phyloP scores from a whole-genome alignment of 2,329 filamentous ascomycete genomes.

The Salinomyces thailandicus region DNA sequence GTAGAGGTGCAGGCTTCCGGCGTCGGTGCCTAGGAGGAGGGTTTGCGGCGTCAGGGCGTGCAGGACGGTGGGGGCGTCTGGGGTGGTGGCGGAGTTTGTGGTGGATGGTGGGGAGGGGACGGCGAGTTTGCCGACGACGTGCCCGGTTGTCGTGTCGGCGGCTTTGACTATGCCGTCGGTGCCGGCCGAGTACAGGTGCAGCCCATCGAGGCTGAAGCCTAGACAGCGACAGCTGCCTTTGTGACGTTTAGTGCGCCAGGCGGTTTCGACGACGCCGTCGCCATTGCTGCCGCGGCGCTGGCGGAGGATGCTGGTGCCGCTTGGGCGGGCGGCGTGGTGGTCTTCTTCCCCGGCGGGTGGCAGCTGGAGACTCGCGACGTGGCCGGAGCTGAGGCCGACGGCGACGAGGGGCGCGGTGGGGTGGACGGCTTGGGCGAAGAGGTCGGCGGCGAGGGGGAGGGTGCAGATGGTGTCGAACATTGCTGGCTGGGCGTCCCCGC shows the following conservation, averaged over 20 bases:
- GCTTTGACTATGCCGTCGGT: slow-evolving; percentile 55
- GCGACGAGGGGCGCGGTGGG: slow-evolving; percentile 74
- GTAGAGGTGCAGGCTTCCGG: slow-evolving; percentile 75
- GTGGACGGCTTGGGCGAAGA: slow-evolving; percentile 83
- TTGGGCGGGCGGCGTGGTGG: slow-evolving; percentile 18
- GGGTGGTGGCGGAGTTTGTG: slow-evolving; percentile 15
- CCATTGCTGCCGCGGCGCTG: slow-evolving; percentile 43
- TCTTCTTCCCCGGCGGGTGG: slow-evolving; percentile 40
- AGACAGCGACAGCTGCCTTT: slow-evolving; percentile 86
- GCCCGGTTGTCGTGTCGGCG: slow-evolving; percentile 47
- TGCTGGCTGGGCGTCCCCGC: too few species aligned
- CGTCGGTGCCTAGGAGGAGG: slow-evolving; percentile 82
- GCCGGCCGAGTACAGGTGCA: slow-evolving; percentile 51
- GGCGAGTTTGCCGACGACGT: slow-evolving; percentile 70
- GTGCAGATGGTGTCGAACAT: slow-evolving; percentile 94
- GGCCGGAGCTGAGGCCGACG: slow-evolving; percentile 73
- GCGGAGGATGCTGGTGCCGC: not conserved
- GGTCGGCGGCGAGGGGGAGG: slow-evolving; percentile 70
- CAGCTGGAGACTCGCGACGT: slow-evolving; percentile 74
- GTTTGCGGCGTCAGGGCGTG: slow-evolving; percentile 79
- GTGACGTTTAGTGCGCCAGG: slow-evolving; percentile 81
- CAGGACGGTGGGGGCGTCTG: slow-evolving; percentile 70
- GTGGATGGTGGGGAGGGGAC: slow-evolving; percentile 49
- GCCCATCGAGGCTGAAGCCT: slow-evolving; percentile 67
- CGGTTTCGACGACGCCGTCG: slow-evolving; percentile 64